Percentiles rank a stretch among this genome's conserved stretches.
phyloP scores from a whole-genome alignment of 140 eudicot genomes.

The Senecio squalidus region DNA sequence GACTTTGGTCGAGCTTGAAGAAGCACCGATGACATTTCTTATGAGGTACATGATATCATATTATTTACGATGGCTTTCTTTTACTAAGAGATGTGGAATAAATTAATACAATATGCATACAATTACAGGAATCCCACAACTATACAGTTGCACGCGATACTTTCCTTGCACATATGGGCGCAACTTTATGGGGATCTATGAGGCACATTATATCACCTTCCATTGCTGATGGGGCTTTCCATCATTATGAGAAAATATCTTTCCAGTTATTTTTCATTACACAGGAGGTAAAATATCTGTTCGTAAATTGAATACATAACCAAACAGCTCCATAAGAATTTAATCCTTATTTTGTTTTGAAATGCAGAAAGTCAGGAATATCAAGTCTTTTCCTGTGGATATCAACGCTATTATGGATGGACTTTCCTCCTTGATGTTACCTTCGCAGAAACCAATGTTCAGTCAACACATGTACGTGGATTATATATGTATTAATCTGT shows the following conservation, averaged over 20 bases:
- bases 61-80: too few relatives aligned
- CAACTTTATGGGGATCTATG: constrained; percentile 84
- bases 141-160: too few relatives aligned
- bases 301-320: constrained; percentile 9
- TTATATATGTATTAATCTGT: too few relatives aligned
- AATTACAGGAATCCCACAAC: too few relatives aligned
- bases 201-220: constrained; percentile 89
- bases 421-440: constrained; percentile 74
- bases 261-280: constrained; percentile 88
- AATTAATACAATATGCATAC: too few relatives aligned
- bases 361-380: constrained; percentile 56
- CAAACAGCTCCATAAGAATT: neutral
- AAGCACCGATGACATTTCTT: too few relatives aligned
- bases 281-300: constrained; percentile 74
- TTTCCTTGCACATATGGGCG: too few relatives aligned
- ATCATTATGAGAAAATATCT: constrained; percentile 83
- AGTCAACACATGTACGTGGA: constrained; percentile 84
- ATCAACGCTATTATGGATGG: constrained; percentile 62
- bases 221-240: constrained; percentile 93
- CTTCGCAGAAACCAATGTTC: constrained; percentile 78
- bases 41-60: too few relatives aligned
- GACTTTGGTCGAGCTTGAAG: too few relatives aligned
- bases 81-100: too few relatives aligned
- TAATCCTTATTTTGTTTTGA: constrained; percentile 6
- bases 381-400: constrained; percentile 76